These are phyloP conservation scores for Aspergillus melleus DNA, from an alignment of 2,329 filamentous ascomycete species.

Conservation along the genomic window DNA sequence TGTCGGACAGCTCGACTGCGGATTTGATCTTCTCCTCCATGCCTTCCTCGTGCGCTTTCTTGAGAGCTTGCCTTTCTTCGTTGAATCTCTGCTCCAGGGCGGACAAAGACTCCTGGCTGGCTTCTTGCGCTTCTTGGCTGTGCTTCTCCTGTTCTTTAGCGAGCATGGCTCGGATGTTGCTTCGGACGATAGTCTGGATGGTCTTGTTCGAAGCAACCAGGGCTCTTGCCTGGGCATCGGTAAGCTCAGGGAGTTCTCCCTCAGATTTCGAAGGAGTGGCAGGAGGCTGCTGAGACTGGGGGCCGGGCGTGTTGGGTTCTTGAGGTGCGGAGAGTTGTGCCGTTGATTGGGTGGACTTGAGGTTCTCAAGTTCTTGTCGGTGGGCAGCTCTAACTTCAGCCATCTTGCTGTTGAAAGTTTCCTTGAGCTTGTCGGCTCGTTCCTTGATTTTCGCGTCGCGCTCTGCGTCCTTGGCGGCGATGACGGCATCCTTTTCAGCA, in stretches of 20 bases:
- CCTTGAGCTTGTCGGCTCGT: constrained; percentile 60
- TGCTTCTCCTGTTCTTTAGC: constrained; percentile 44
- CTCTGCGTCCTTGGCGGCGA: constrained; percentile 51
- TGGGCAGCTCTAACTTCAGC: constrained; percentile 53
- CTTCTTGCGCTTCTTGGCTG: constrained; percentile 34
- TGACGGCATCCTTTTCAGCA: constrained; percentile 48
- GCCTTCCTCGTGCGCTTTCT: constrained; percentile 55
- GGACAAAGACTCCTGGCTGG: constrained; percentile 37
- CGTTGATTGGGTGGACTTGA: constrained; percentile 47
- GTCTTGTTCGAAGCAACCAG: constrained; percentile 52
- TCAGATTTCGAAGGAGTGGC: constrained; percentile 33
- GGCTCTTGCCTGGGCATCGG: constrained; percentile 51
- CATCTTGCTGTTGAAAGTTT: constrained; percentile 69
- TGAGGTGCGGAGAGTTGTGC: constrained; percentile 38
- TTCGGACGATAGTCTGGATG: constrained; percentile 52
- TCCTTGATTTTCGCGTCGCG: constrained; percentile 52
- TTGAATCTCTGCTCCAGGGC: constrained; percentile 40
- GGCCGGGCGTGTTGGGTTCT: constrained; percentile 23
- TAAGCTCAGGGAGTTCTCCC: constrained; percentile 42
- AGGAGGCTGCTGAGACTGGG: constrained; percentile 24
- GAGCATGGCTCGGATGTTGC: constrained; percentile 58
- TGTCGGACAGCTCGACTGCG: constrained; percentile 70
- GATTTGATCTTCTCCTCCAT: constrained; percentile 58
- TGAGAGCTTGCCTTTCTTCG: constrained; percentile 42
- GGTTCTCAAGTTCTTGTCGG: constrained; percentile 50